Evolutionary conservation across 352 stramenopile species (phyloP), one percentile per base, ranked within the genome.

Genomic region (Phytophthora hybrid): DNA sequence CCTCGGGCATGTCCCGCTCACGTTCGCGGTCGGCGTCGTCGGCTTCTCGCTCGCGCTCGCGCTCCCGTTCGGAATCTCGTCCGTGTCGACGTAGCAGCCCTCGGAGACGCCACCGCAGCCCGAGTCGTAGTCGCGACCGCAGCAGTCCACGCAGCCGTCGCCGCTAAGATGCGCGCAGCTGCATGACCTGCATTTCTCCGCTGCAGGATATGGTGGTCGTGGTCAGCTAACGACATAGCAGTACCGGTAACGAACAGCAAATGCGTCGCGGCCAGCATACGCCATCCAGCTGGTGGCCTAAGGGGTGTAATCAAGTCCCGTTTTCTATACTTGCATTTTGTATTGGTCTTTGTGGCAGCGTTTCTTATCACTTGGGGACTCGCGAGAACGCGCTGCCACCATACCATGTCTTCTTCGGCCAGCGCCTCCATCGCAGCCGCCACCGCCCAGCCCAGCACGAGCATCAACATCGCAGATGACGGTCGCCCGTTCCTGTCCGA

Each of bases 391-490:
- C 11, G 8, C 19, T 41, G 9, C 34, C 34, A 11, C 21, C 3
- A 75, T 78, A 11, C 21, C 3, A 75, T 78, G 66, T 41, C 64
- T 57, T 64, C 66, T 44, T 44, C 37, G 14, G 71, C 34, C 19
- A 56, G 63, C 49, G 52, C 52, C n/a, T 11, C 56, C n/a, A 5
- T 51, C 34, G 34, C 37, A 14, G 39, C 68, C 18, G 52, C 70
- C 19, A 26, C 44, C 19, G 49, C 62, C 26, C 37, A 55, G 61
- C 57, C 69, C 19, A 77, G 55, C 69, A 72, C 71, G 18, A 73
- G 52, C 51, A 76, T 76, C 54, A 79, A 19, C 64, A 79, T 81
- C 41, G 18, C 58, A 57, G 70, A 81, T 19, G 63, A 81, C 21
- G 58, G 26, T 1, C 47, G 31, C 10, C 44, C 61, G 23, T 82